Base-by-base conservation (phyloP, 2,329 filamentous ascomycete species). In the Cladosporium sp. region DNA sequence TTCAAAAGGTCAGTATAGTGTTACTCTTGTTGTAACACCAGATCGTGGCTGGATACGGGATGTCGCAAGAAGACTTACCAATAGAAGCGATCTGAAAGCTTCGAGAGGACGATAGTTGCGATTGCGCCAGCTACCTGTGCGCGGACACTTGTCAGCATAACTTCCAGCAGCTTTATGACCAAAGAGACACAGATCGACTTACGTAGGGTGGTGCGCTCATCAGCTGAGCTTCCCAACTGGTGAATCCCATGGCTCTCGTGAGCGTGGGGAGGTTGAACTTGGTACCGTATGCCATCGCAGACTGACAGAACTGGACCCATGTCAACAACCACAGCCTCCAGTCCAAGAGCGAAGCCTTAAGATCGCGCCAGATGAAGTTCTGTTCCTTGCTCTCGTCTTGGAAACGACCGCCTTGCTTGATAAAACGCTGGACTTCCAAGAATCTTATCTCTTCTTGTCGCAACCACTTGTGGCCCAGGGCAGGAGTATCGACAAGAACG, bases 391-490 rank as follows among this genome's bases (percentile, higher is more conserved):
- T 49, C 37, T 65, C 62, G 26, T 65, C 62, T 26, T 62, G 28
- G 58, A 62, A 62, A 29, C 58, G 58, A 28, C 58, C 58, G 4
- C 28, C 58, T 50, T 65, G 62, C 37, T 65, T 65, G 58, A 52
- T 52, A 44, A 62, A 50, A n/a, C 31, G 58, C 18, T 37, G 33
- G 44, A 62, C 23, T 31, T 62, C 35, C 23, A 62, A 44, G 18
- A 50, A 62, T 5, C 58, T 12, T 46, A 59, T 68, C 70, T 73
- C 70, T 18, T 83, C 78, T 2, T 80, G 71, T 0, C 78, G 83
- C 2, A 91, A 80, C 72, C 90, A 90, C 0, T 73, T 77, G 3
- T 88, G 86, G 1, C 77, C 81, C 5, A 74, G 77, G 2, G 87
- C 44, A 16, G 64, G 64, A 18, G 35, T 62, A 46, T 66, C 64